phyloP scores from a whole-genome alignment of 2,329 filamentous ascomycete species.

The Trichoderma sp. region DNA sequence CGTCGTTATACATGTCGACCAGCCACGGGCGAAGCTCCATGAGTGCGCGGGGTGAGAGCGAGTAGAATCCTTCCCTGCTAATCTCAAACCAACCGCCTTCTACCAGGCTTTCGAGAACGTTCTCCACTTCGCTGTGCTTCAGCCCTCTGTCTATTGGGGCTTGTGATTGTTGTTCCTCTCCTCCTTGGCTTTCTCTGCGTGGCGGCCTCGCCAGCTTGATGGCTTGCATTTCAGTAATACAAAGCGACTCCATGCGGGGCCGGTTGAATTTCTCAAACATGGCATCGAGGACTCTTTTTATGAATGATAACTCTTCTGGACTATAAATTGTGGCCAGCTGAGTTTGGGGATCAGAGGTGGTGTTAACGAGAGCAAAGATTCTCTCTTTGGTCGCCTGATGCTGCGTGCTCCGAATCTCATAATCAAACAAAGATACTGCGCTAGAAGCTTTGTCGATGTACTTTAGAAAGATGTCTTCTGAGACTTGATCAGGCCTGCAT shows the following conservation, averaged over 20 bases:
- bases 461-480: conserved; percentile 66
- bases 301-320: conserved; percentile 84
- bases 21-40: conserved; percentile 87
- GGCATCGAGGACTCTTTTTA: conserved; percentile 83
- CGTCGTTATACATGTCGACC: conserved; percentile 86
- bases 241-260: conserved; percentile 78
- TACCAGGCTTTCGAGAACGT: conserved; percentile 69
- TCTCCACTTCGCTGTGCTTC: conserved; percentile 77
- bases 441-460: conserved; percentile 73
- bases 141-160: conserved; percentile 58
- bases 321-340: conserved; percentile 83
- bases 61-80: conserved; percentile 72
- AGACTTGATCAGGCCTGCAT: conserved; percentile 65
- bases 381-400: conserved; percentile 70
- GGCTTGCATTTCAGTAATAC: conserved; percentile 78
- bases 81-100: conserved; percentile 84
- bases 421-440: conserved; percentile 77
- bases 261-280: conserved; percentile 94
- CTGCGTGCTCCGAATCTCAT: conserved; percentile 77
- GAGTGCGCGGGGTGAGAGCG: conserved; percentile 73
- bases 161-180: conserved; percentile 42
- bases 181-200: conserved; percentile 41
- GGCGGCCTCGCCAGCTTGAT: conserved; percentile 66
- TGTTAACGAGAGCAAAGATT: conserved; percentile 87
- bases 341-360: conserved; percentile 79